Conservation (phyloP, 108 stramenopile species). For the Cylindrotheca fusiformis region DNA sequence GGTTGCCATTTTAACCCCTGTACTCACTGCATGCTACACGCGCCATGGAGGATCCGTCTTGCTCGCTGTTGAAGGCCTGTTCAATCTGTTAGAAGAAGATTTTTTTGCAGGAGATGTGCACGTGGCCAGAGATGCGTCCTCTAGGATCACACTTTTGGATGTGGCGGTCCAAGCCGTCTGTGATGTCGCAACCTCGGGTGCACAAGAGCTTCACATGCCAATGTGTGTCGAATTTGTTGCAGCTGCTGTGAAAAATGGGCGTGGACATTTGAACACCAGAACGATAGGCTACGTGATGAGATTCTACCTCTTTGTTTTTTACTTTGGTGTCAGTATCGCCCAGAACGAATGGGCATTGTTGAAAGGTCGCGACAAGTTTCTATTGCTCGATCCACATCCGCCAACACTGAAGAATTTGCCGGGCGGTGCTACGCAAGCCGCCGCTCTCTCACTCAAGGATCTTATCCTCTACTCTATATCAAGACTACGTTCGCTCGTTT, state of each 20-base stretch:
- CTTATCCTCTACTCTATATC: constrained; percentile 43
- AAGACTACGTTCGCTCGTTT: constrained; percentile 29
- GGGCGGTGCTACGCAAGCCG: constrained; percentile 76
- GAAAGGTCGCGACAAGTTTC: constrained; percentile 18
- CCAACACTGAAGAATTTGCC: constrained; percentile 20
- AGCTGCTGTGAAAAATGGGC: constrained; percentile 52
- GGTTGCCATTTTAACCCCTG: constrained; percentile 64
- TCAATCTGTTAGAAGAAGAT: constrained; percentile 51
- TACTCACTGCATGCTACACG: constrained; percentile 86
- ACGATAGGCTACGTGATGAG: constrained; percentile 77
- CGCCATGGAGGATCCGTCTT: constrained; percentile 81
- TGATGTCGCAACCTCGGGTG: constrained; percentile 75
- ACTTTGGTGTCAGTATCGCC: constrained; percentile 75
- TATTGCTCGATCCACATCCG: constrained; percentile 26
- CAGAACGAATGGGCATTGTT: constrained; percentile 27
- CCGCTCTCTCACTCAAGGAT: constrained; percentile 69
- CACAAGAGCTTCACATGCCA: constrained; percentile 68
- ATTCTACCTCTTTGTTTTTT: constrained; percentile 82
- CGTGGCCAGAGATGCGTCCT: constrained; percentile 36
- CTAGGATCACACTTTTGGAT: constrained; percentile 69
- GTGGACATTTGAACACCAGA: constrained; percentile 66
- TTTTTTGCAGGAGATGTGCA: constrained; percentile 70
- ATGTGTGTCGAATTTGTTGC: constrained; percentile 78
- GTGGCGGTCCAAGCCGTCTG: constrained; percentile 79
- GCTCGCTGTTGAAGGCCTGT: constrained; percentile 77